Evolutionary conservation across 805 yeast genomes (phyloP), one percentile per base, ranked within the genome.

Genomic region (Nakazawaea molendinolei): DNA sequence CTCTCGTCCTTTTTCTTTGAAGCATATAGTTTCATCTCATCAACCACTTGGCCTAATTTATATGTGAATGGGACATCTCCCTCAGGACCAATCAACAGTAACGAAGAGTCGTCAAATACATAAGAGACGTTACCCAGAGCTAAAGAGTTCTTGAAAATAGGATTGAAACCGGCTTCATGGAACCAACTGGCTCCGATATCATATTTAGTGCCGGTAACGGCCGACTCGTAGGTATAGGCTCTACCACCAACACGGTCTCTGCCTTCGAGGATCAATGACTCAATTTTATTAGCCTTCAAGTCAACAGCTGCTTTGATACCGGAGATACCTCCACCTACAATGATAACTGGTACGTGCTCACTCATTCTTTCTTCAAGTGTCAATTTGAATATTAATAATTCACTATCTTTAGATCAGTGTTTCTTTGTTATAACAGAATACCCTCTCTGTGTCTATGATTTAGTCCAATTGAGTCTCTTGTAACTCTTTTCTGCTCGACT

Each of bases 161-260:
- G 55, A 42, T 71, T 71, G 34, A 60, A 57, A 21, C 65, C 51
- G 8, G 67, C 52, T 23, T 70, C 71, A 44, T 71, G 78, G 47
- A 69, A 71, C 78, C 78, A 71, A 9, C 73, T 60, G 3, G 74
- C 76, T 2, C 78, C 78, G 14, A 70, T 42, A 47, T 71, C 78
- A 42, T 68, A 69, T 8, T 43, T 44, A 16, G 47, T 36, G 8
- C 42, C 14, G 1, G 55, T 46, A 6, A 36, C 46, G 25, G 45
- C 21, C 33, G 52, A 48, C 8, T 56, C 44, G 12, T 53, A 49
- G 8, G 58, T 55, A 38, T 53, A 43, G 14, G 69, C 49, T 41
- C 76, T 49, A 5, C 76, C 76, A 12, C 74, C 76, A 20, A 67
- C 48, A 34, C 67, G 50, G 44, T 61, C 65, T 40, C 73, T 63